Base-by-base conservation (phyloP, 257 asterid genomes). In the Solanum appendiculatum region DNA sequence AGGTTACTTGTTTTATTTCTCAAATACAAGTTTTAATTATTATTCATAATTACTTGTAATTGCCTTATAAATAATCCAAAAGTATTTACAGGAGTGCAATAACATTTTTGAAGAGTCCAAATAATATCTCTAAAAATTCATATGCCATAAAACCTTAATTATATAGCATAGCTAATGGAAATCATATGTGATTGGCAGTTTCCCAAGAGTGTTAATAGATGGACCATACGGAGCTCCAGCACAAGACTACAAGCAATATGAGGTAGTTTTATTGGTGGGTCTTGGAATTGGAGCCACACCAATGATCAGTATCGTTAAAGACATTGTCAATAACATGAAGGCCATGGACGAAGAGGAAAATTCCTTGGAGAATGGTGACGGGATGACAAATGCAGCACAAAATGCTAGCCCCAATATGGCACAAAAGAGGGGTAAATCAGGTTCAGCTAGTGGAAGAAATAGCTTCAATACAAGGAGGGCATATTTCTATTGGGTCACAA, bases 201-300 rank as follows among this genome's bases (percentile, higher is more conserved):
- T 93, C 88, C 98, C 98, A 0, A 91, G 80, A 84, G 98, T 96
- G 69, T 86, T 94, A 86, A 94, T 96, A 10, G 98, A 96, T 63
- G 98, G 98, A 46, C 98, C 98, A 86, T 96, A 96, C 21, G 98
- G 98, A 78, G 98, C 98, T 87, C 98, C 98, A 46, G 95, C 98
- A 69, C 98, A 96, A 92, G 98, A 96, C 91, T 96, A 96, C 96
- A 94, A 96, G 91, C 92, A 96, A n/a, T 96, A 96, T 84, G 98
- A 96, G 1, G 98, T 96, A 2, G 98, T 96, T 16, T 83, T 96
- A 33, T 88, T 96, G 39, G 98, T 96, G 1, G 98, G 98, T 20
- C 92, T 96, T 9, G 98, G 98, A 13, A 96, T 94, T 14, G 98
- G 98, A 1, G 98, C 98, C 1, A 96, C 98, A 3, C 98, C 98